Evolutionary conservation across 1,284 basidiomycete genomes (phyloP), one percentile per base, ranked within the genome.

Genomic region (Moniliella sp.): DNA sequence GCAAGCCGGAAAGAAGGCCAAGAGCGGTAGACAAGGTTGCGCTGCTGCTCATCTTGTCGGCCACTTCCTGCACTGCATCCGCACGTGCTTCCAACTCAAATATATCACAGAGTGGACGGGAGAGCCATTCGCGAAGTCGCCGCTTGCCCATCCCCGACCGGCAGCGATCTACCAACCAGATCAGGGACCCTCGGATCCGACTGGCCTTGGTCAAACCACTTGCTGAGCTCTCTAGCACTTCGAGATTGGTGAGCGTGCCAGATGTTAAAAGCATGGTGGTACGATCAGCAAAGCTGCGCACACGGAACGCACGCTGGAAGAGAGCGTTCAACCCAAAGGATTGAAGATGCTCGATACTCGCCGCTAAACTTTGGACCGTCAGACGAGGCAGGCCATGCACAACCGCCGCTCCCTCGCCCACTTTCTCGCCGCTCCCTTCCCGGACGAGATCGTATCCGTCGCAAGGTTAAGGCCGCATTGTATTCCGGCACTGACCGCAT

Each of bases 211-310:
- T 65, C 5, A 70, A 71, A 31, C 71, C 71, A 0, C 81, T 83
- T 47, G 81, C 40, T 4, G 34, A 32, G 31, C 34, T 37, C 9
- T 31, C 36, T 31, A 50, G 36, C 18, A 46, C 42, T 17, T 46
- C 38, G 64, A 94, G 65, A 51, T 94, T 93, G 16, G 69, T 68
- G 10, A 94, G 63, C 0, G 88, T 91, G 52, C 82, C 86, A 25
- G 75, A 75, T 35, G 77, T 80, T 29, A 97, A 67, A 10, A 84
- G 67, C 84, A 94, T 91, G 43, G 81, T 76, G 0, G 74, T 71
- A 27, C 72, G 69, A 23, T 73, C 72, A 1, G 77, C 68, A 51
- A 94, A 94, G 46, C 65, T 51, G 2, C 37, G 35, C 31, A 57
- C 91, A 48, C 79, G 48, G 77, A 23, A 23, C 8, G 21, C 21